Conservation (phyloP, 345 rosid species). For the Eucalyptus erythrocorys region DNA sequence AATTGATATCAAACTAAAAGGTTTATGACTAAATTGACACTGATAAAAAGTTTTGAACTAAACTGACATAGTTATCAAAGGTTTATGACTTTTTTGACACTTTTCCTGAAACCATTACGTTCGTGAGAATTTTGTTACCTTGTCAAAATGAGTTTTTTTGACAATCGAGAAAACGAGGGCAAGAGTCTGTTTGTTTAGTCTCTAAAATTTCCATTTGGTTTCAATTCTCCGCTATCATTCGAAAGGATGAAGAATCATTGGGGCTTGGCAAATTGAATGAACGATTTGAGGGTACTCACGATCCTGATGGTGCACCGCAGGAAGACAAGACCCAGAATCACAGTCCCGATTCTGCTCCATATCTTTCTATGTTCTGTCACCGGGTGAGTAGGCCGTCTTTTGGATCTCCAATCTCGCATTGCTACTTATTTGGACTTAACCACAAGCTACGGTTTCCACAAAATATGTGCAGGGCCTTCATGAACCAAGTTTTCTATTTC, state of each 20-base stretch:
- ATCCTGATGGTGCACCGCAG: constrained; percentile 10
- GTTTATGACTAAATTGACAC: too few species aligned
- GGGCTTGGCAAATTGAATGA: neutral
- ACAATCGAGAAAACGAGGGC: neutral
- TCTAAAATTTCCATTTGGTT: neutral
- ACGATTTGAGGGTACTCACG: neutral
- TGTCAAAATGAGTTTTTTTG: neutral
- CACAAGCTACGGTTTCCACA: neutral
- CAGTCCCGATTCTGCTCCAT: constrained; percentile 34
- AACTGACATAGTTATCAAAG: too few species aligned
- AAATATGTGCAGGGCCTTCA: constrained; percentile 34
- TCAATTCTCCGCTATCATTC: neutral
- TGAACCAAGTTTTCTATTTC: constrained; percentile 76
- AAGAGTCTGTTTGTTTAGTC: neutral
- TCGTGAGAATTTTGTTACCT: neutral
- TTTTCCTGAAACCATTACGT: neutral
- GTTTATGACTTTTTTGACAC: fast-evolving
- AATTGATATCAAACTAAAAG: fast-evolving
- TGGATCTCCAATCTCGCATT: neutral
- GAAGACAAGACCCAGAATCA: constrained; percentile 74
- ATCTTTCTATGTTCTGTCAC: constrained; percentile 74
- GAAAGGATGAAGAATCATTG: neutral
- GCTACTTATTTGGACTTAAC: neutral
- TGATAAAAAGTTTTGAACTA: fast-evolving
- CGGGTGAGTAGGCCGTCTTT: constrained; percentile 30